Evolutionary conservation across 176 grass and related monocot genomes (phyloP), one percentile per base, ranked within the genome.

Genomic region (Areca catechu): DNA sequence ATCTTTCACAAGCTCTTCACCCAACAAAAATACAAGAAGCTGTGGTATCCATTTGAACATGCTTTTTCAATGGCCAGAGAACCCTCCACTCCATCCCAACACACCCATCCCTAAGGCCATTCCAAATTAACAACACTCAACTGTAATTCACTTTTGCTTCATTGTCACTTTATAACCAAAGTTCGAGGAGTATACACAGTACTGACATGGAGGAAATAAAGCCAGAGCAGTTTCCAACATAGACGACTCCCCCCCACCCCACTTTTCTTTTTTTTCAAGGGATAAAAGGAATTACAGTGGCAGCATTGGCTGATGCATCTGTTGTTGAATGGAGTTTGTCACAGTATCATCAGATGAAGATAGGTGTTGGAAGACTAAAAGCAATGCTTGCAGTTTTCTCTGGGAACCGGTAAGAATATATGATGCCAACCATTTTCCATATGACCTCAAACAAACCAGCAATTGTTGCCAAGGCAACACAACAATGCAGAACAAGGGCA

Each of bases 11-110:
- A 72, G 70, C 37, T 74, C 83, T 51, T 91, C 80, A 14, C 74
- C 79, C 71, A 97, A 80, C 58, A 97, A 65, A 57, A 69, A 79
- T 67, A 85, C 34, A 63, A 97, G 72, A 63, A 97, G 80, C 21
- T 82, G 84, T 20, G 83, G 83, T 30, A 97, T 90, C 83, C 83
- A 65, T 71, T 80, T 53, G 92, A 43, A 43, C 83, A 91, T 66
- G 92, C 86, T 73, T 97, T 86, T 58, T 97, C 83, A 37, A 91
- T 79, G 51, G 83, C 80, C 68, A 97, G 69, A 51, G 92, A 86
- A 0, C 83, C 92, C 0, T 86, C 86, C 24, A 24, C 92, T 83
- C 90, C 75, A 76, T 84, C 37, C 83, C 86, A 49, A 97, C 78
- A 72, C 80, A 82, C 27, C 86, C 92, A 77, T 97, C 92, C 22